phyloP scores from a whole-genome alignment of 306 rosid species.

The Acacia confusa region DNA sequence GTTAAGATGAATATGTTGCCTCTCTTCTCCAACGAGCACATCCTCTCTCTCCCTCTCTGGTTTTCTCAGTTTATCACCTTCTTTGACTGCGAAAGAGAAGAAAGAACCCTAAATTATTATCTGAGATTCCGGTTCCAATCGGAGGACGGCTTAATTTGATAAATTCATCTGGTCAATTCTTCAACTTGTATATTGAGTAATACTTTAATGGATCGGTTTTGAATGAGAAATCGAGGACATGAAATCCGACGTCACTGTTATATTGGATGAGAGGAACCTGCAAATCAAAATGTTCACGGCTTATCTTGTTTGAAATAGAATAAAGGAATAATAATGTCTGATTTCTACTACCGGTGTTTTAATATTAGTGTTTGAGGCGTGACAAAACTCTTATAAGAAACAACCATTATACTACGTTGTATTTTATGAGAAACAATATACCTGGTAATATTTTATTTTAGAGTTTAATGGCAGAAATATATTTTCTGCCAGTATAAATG shows the following conservation, averaged over 20 bases:
- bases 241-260: background rate
- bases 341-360: too few species aligned
- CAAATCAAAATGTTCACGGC: background rate
- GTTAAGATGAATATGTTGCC: conserved; percentile 69
- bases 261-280: background rate
- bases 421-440: too few species aligned
- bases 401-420: too few species aligned
- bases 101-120: background rate
- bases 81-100: background rate
- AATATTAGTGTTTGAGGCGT: too few species aligned
- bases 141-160: background rate
- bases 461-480: too few species aligned
- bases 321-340: too few species aligned
- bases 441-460: too few species aligned
- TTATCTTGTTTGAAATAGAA: too few species aligned
- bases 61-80: background rate
- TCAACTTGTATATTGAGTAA: background rate
- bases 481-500: too few species aligned
- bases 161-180: background rate
- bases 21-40: conserved; percentile 72
- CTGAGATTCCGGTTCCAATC: background rate
- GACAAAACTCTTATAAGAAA: too few species aligned
- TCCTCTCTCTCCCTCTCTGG: background rate
- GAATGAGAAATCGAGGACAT: background rate
- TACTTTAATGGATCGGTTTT: too few species aligned